Base-by-base conservation (phyloP, 1,284 basidiomycete genomes). In the Puccinia hordei region DNA sequence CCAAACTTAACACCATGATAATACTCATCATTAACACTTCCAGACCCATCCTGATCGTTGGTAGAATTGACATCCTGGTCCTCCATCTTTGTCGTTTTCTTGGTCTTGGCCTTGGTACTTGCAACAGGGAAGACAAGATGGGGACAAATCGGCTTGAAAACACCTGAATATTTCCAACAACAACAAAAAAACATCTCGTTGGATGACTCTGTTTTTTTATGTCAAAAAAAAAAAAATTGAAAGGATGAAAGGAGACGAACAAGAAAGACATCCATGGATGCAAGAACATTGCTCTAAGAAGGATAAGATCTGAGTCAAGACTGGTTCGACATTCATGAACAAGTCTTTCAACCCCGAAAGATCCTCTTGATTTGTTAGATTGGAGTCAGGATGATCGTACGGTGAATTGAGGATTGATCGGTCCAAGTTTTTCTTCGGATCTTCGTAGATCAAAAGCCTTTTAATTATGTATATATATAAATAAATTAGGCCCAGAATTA, bases 81-180 rank as follows among this genome's bases (percentile, higher is more conserved):
- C n/a, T n/a, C n/a, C 8, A 3, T 3, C 3, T 33, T 59, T 59
- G 9, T 59, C 9, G 30, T 41, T 4, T 12, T 59, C 57, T 59
- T 59, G n/a, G 12, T 59, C 57, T 59, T 59, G 24, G 9, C 30
- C 30, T 59, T 59, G 57, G 30, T 59, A 27, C 1, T n/a, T 0
- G 27, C 17, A 8, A 8, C 33, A 15, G 66, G 66, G n/a, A 69
- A 49, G n/a, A 69, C 17, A 13, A 69, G n/a, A 51, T 69, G 66
- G 13, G 46, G 33, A 55, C 69, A 72, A 22, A 72, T 49, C 30
- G 69, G 69, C 44, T 55, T 51, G 55, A 72, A 72, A 30, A 55
- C n/a, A 72, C 69, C 69, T 72, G 10, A 17, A n/a, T n/a, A n/a
- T n/a, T n/a, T n/a, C n/a, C n/a, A n/a, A n/a, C n/a, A n/a, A n/a